Percentiles rank a stretch among this genome's conserved stretches.
Evolutionary conservation across 2,329 filamentous ascomycete genomes (phyloP).

Genomic region (Aspergillus udagawae): DNA sequence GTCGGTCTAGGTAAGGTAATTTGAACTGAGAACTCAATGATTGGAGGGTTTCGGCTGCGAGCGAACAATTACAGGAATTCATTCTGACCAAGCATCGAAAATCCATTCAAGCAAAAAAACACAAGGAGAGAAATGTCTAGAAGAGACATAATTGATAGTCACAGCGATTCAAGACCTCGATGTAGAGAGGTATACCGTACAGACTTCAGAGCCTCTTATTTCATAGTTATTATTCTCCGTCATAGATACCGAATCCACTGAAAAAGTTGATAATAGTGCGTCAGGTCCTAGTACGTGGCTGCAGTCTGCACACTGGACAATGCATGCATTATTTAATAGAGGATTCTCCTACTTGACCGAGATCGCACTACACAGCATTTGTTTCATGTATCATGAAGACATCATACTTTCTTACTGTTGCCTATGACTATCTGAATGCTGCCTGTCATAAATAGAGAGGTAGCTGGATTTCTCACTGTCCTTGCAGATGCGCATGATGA

Average conservation of each 20-base stretch:
- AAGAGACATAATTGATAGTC: slow-evolving; percentile 15
- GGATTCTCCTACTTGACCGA: too few relatives aligned
- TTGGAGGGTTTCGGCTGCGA: not conserved
- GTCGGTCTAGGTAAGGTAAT: slow-evolving; percentile 10
- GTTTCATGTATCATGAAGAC: not conserved
- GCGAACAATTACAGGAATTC: not conserved
- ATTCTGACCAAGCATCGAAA: not conserved
- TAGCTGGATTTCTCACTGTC: not conserved
- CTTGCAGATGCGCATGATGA: not conserved
- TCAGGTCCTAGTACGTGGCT: not conserved
- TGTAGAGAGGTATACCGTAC: not conserved
- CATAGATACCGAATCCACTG: not conserved
- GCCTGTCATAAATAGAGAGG: not conserved
- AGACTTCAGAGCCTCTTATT: not conserved
- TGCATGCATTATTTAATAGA: too few relatives aligned
- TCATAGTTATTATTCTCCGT: not conserved
- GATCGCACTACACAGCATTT: not conserved
- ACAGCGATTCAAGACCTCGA: not conserved
- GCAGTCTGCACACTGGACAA: not conserved
- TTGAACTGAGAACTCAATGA: not conserved
- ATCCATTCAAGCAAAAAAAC: not conserved
- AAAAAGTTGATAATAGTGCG: too few relatives aligned
- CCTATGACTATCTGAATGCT: not conserved
- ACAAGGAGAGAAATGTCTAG: not conserved
- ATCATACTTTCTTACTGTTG: not conserved